Evolutionary conservation across 345 rosid species (phyloP), one percentile per base, ranked within the genome.

Genomic region (Trapa bicornis): DNA sequence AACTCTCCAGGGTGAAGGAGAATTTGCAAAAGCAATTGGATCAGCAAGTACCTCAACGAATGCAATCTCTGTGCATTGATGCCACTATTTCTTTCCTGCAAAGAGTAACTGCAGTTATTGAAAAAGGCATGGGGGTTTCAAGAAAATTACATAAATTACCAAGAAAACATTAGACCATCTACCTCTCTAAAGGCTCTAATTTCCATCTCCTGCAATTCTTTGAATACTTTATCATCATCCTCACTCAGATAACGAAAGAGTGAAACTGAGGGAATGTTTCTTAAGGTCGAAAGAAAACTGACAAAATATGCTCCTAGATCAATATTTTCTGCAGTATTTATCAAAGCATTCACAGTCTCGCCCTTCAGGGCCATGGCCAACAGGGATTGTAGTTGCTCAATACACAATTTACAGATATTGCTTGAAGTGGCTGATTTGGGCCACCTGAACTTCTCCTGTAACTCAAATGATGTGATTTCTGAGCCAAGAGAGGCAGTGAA

Each of bases 381-480:
- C 77, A 95, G 75, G 43, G 76, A 77, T 70, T 91, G 97, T 67
- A 94, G 84, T 76, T 95, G 97, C 81, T 91, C 99, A 52, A 95
- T 89, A 73, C 97, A 86, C 78, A 87, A 78, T 66, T 76, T 78
- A 84, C 99, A 89, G 75, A 89, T 82, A 61, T 84, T 82, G 78
- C 67, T 79, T 2, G 99, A 82, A 64, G 93, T 77, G 1, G 94
- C 86, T 69, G 80, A 80, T 75, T 84, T 94, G 38, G 99, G 96
- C 97, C 99, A 94, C 77, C 86, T 86, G 75, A 94, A 91, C 75
- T 86, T 94, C 86, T 94, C 99, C 75, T 87, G 87, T 74, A 94
- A 72, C 80, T 94, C 99, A 72, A 94, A 94, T 50, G 97, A 94
- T 41, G 99, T 94, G 72, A 94, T 89, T 81, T 91, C 97, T 11